Evolutionary conservation across 2,329 filamentous ascomycete genomes (phyloP), one percentile per base, ranked within the genome.

Genomic region (Colletotrichum filicis): DNA sequence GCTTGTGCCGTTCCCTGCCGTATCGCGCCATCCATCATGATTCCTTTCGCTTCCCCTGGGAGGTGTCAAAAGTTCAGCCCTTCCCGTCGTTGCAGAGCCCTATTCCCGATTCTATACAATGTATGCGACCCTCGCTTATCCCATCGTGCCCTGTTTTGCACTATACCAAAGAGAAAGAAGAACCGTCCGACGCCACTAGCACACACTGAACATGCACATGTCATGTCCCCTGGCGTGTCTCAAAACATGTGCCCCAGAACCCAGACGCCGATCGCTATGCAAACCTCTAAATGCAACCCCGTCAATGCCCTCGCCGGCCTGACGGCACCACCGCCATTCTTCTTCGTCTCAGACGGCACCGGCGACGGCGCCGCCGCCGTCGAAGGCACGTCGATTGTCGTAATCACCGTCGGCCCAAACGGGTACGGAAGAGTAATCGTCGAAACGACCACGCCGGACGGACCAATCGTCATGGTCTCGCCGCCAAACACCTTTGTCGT

Each of bases 391-490:
- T 77, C 78, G n/a, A 88, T 82, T 6, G 83, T 84, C 0, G 84
- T 83, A 3, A 84, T 82, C 16, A 82, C 79, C 1, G 82, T 85
- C 4, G 83, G 80, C 2, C 83, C 86, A 73, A 88, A 86, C 0
- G 87, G 87, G 66, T 83, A 84, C 6, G 78, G 75, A 28, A 88
- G 76, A 4, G 82, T 89, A 73, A 87, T 80, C 0, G 85, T 85
- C 22, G 83, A 82, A 55, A 88, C 81, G 5, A 80, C 79, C 7
- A 91, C 80, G n/a, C 88, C 89, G 2, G 77, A 78, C 0, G 88
- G 84, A 1, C 85, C 87, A 55, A 90, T 85, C 0, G 84, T 88
- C 32, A 92, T 80, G 0, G 83, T 88, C 77, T 90, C 83, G 1
- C 86, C 86, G 6, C 83, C 86, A 4, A 89, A 80, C 0, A 86